Conservation (phyloP, 148 eudicot species). For the Fagopyrum homotropicum region DNA sequence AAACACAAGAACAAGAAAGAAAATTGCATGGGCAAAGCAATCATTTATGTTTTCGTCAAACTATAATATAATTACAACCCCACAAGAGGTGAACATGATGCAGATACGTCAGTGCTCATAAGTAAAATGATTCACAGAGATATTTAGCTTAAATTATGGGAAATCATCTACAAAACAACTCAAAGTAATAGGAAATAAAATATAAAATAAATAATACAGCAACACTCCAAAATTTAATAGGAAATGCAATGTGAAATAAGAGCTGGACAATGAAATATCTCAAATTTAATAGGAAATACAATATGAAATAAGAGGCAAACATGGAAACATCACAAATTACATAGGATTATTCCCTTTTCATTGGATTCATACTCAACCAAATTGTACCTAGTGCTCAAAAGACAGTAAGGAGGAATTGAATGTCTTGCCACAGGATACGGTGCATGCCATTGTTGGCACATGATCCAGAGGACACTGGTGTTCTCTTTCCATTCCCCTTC, state of each 20-base stretch:
- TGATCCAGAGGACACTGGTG: conserved; percentile 94
- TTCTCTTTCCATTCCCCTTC: conserved; percentile 19
- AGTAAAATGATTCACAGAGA: no score
- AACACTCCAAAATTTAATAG: no score
- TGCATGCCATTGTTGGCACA: conserved; percentile 92
- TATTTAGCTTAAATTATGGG: no score
- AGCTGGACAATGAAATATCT: not conserved
- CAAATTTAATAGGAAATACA: not conserved
- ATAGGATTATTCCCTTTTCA: not conserved
- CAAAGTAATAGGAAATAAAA: no score
- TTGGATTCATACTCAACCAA: not conserved
- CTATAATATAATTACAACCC: not conserved
- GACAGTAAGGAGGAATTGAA: not conserved
- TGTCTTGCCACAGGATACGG: conserved; percentile 82
- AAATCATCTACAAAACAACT: no score
- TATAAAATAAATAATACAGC: no score
- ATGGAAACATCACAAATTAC: not conserved
- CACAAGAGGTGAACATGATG: not conserved
- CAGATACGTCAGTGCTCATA: no score
- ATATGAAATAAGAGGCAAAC: not conserved
- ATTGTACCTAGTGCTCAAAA: not conserved
- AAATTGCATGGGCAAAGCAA: not conserved
- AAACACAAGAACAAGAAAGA: not conserved
- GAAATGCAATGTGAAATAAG: not conserved
- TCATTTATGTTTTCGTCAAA: not conserved